These are phyloP conservation scores for Taiwanofungus camphoratus DNA, from an alignment of 1,284 basidiomycete genomes.

Conservation along the genomic window DNA sequence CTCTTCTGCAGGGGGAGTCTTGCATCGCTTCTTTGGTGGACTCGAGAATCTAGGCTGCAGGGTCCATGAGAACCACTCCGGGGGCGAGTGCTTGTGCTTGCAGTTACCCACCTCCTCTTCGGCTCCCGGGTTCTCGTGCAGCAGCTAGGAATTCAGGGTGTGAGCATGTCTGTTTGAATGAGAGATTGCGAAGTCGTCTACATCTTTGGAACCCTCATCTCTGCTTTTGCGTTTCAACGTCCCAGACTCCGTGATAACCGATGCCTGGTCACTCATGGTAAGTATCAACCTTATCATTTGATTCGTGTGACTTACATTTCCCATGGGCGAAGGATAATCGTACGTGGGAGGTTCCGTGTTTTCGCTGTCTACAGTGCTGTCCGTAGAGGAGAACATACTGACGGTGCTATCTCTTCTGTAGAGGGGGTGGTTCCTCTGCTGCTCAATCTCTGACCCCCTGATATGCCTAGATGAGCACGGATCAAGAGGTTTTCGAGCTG, in stretches of 20 bases:
- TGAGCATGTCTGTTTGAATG: slow-evolving; percentile 6
- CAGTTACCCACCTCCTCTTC: neutral
- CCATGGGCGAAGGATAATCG: slow-evolving; percentile 14
- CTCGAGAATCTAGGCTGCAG: neutral
- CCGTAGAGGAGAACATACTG: slow-evolving; percentile 12
- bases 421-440: neutral
- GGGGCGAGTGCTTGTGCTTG: neutral
- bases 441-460: neutral
- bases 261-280: slow-evolving; percentile 6
- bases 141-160: slow-evolving; percentile 1
- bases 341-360: slow-evolving; percentile 12
- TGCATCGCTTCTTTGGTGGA: slow-evolving; percentile 20
- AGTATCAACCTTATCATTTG: neutral
- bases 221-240: slow-evolving; percentile 19
- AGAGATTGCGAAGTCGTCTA: slow-evolving; percentile 10
- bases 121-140: neutral
- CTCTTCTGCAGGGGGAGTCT: slow-evolving; percentile 14
- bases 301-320: slow-evolving; percentile 12
- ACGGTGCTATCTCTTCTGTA: slow-evolving; percentile 16
- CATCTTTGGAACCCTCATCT: slow-evolving; percentile 14
- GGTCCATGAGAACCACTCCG: neutral
- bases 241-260: slow-evolving; percentile 16
- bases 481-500: neutral
- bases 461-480: neutral
- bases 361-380: slow-evolving; percentile 10